phyloP scores from a whole-genome alignment of 1,139 yeast species.

The Hansenula lynferdii region DNA sequence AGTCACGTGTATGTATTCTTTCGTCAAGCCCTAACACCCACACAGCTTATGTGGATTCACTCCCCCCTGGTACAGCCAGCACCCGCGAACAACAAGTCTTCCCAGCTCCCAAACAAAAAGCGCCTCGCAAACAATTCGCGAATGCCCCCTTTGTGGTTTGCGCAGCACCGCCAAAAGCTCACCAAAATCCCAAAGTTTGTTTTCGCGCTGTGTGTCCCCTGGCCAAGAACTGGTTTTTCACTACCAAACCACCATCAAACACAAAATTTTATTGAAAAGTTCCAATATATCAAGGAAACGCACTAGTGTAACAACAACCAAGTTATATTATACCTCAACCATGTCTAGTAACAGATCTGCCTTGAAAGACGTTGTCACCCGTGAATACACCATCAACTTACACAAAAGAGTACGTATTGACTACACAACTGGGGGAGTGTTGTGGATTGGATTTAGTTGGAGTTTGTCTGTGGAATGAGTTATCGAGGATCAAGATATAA shows the following conservation, averaged over 20 bases:
- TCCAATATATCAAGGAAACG: not conserved
- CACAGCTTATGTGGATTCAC: too few species aligned
- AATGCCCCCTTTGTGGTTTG: too few species aligned
- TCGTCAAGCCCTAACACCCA: not conserved
- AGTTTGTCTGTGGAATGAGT: not conserved
- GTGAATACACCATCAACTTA: constrained; percentile 99
- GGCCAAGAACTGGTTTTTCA: too few species aligned
- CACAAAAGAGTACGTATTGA: constrained; percentile 89
- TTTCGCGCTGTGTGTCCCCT: not conserved
- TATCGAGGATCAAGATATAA: too few species aligned
- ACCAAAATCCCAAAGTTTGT: not conserved
- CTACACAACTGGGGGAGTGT: not conserved
- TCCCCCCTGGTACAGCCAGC: too few species aligned
- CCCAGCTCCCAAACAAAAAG: too few species aligned
- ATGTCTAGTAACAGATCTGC: constrained; percentile 71
- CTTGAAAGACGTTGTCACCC: constrained; percentile 99
- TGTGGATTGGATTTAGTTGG: not conserved
- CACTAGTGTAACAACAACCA: not conserved
- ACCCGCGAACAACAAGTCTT: too few species aligned
- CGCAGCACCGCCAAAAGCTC: too few species aligned
- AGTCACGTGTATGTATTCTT: not conserved
- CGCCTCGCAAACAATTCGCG: too few species aligned
- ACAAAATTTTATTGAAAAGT: constrained; percentile 6
- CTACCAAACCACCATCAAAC: constrained; percentile 2
- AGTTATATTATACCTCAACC: constrained; percentile 12